Conservation (phyloP, 805 yeast species). For the Hanseniaspora clermontiae region DNA sequence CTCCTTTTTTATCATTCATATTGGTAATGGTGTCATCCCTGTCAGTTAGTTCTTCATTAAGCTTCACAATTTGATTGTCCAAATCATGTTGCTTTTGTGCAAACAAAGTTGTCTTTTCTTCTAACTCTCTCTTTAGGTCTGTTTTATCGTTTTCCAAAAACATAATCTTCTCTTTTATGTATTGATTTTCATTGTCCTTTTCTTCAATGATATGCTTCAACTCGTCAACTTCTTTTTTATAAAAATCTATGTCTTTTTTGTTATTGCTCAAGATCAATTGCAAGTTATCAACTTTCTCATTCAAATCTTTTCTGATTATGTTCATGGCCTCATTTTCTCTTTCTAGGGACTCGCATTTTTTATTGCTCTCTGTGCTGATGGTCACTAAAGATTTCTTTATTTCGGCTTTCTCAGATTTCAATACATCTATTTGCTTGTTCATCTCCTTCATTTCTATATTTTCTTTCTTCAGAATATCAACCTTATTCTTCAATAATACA, state of each 20-base stretch:
- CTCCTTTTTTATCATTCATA: constrained; percentile 14
- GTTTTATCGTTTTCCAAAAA: constrained; percentile 16
- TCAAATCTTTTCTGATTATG: constrained; percentile 17
- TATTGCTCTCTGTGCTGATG: constrained; percentile 27
- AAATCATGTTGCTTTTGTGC: constrained; percentile 21
- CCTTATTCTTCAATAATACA: constrained; percentile 26
- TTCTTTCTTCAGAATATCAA: constrained; percentile 27
- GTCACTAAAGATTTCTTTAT: constrained; percentile 32
- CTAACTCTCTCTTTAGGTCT: constrained; percentile 31
- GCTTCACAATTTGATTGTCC: constrained; percentile 20
- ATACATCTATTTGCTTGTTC: constrained; percentile 38
- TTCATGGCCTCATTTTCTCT: constrained; percentile 27
- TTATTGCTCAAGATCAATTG: constrained; percentile 29
- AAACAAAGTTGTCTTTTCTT: constrained; percentile 24
- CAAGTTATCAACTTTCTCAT: constrained; percentile 29
- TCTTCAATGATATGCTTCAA: constrained; percentile 22
- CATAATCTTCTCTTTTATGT: constrained; percentile 1
- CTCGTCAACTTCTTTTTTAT: constrained; percentile 32
- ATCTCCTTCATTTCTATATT: constrained; percentile 30
- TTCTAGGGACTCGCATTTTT: constrained; percentile 29
- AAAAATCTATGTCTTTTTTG: constrained; percentile 22
- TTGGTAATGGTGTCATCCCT: constrained; percentile 12
- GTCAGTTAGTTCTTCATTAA: constrained; percentile 20
- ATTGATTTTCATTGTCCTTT: constrained; percentile 10
- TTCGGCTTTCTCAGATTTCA: constrained; percentile 45